These are phyloP conservation scores for Daldinia loculata DNA, from an alignment of 495 filamentous ascomycete species.

Conservation along the genomic window DNA sequence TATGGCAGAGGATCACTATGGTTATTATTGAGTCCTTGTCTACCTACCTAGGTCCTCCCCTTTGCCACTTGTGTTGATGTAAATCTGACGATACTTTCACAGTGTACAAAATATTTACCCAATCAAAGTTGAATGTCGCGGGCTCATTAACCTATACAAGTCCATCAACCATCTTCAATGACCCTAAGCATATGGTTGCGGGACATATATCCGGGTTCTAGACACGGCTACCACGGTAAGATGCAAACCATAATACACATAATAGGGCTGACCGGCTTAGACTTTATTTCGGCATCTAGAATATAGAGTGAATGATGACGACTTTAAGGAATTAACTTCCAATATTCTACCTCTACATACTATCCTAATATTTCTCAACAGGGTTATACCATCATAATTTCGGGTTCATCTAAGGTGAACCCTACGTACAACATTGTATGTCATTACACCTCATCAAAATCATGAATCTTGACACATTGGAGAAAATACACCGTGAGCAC, in stretches of 20 bases:
- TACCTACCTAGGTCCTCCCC: neutral
- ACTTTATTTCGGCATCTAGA: neutral
- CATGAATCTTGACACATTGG: neutral
- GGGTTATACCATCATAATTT: neutral
- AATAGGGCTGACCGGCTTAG: neutral
- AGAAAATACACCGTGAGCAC: neutral
- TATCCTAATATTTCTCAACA: neutral
- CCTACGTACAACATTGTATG: neutral
- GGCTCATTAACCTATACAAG: neutral
- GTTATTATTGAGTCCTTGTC: neutral
- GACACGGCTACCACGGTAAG: neutral
- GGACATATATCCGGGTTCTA: neutral
- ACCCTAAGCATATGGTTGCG: neutral
- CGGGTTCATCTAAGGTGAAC: neutral
- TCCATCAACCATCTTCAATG: neutral
- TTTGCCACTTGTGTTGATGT: conserved; percentile 7
- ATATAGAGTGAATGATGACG: conserved; percentile 7
- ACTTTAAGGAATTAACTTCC: neutral
- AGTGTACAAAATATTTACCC: neutral
- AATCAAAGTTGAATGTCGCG: neutral
- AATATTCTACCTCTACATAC: neutral
- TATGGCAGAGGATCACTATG: neutral
- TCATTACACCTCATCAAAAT: conserved; percentile 1
- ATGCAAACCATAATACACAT: neutral
- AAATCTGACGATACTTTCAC: conserved; percentile 8